Percentiles rank a stretch among this genome's conserved stretches.
These are phyloP conservation scores for Spirogloea muscicola DNA, from an alignment of 139 green algal species.

Conservation along the genomic window DNA sequence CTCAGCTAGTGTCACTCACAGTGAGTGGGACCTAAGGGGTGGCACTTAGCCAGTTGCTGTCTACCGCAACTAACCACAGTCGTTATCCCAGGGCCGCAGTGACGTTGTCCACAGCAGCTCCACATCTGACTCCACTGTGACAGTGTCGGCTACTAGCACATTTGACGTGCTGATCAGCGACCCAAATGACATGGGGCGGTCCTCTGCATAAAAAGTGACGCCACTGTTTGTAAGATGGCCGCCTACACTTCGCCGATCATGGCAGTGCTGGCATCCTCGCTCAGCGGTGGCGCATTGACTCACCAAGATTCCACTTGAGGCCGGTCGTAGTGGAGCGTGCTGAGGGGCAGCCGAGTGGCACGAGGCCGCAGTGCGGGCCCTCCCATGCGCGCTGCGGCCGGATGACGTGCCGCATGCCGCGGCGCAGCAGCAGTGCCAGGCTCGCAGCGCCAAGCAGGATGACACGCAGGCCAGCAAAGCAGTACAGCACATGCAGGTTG, in stretches of 20 bases:
- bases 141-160: not conserved
- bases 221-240: no score
- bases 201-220: no score
- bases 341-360: constrained; percentile 63
- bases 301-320: constrained; percentile 78
- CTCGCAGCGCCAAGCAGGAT: constrained; percentile 79
- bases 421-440: constrained; percentile 67
- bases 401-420: constrained; percentile 53
- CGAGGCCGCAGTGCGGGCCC: constrained; percentile 78
- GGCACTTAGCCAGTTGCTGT: not conserved
- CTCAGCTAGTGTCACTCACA: not conserved
- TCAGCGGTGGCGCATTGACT: constrained; percentile 14
- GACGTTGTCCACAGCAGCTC: constrained; percentile 25
- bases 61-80: no score
- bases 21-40: not conserved
- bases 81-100: not conserved
- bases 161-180: constrained; percentile 34
- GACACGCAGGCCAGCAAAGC: constrained; percentile 63
- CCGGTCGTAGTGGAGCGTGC: constrained; percentile 61
- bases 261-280: no score
- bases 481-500: constrained; percentile 78
- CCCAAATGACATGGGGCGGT: constrained; percentile 14
- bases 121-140: constrained; percentile 31
- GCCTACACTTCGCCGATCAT: not conserved
- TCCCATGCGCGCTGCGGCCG: constrained; percentile 56